Evolutionary conservation across 345 rosid genomes (phyloP), one percentile per base, ranked within the genome.

Genomic region (Clausena lansium): DNA sequence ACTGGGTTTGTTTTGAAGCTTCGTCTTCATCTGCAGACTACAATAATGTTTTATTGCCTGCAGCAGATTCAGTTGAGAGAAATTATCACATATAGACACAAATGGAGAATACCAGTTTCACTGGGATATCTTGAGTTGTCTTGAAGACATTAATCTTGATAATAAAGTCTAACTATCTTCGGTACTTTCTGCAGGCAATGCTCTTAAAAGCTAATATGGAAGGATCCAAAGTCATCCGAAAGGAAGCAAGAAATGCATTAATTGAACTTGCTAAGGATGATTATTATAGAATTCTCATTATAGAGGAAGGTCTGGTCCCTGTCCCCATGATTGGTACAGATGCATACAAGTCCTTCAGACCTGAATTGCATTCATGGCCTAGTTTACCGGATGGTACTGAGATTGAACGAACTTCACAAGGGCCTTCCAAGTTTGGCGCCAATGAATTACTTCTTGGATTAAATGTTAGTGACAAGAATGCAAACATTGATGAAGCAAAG

Each of bases 241-340:
- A 88, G 86, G 97, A 91, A 83, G 95, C 94, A 24, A 83, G 88
- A 88, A 89, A 85, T 82, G 90, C 90, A 61, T 88, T 95, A 67
- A 82, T 93, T 86, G 95, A 95, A 84, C 91, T 95, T 5, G 88
- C 92, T 7, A 93, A 95, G 81, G 90, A 95, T 50, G 89, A 88
- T 19, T 93, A 88, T 83, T 89, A 88, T 85, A 89, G 87, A 79
- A 88, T 93, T 78, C 91, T 95, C 57, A 76, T 95, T 71, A 86
- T 93, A 74, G 97, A 95, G 83, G 98, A 95, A 76, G 98, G 97
- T 69, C 75, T 95, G 14, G 79, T 95, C 55, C 94, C 88, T 75
- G 92, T 93, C 73, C 98, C 98, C 68, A 32, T 95, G 39, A 78
- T 95, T 67, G 97, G 98, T 74, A 80, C 91, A n/a, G 92, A 84